Percentiles rank a stretch among this genome's conserved stretches.
Evolutionary conservation across 176 grass and related monocot genomes (phyloP).

Genomic region (bread wheat (Triticum aestivum)): DNA sequence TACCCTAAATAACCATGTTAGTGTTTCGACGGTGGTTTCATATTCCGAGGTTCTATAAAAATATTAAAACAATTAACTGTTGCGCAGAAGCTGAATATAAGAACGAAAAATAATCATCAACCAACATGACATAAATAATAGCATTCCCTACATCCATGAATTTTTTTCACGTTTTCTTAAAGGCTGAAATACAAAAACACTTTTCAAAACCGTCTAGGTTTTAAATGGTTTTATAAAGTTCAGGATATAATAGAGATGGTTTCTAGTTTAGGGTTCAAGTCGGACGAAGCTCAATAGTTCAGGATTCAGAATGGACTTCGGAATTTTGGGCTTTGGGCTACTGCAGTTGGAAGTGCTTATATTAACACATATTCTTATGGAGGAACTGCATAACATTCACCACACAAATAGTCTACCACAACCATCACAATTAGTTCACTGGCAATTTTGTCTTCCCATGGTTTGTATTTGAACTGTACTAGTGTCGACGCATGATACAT

Average conservation of each 20-base stretch:
- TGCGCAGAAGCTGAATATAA: background rate
- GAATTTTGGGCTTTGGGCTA: background rate
- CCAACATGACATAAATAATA: background rate
- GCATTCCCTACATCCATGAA: background rate
- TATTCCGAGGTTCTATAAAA: background rate
- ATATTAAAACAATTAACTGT: background rate
- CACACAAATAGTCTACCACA: background rate
- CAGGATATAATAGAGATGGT: background rate
- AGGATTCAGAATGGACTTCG: background rate
- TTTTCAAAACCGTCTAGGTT: background rate
- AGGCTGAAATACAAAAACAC: background rate
- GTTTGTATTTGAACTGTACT: background rate
- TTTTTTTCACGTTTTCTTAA: background rate
- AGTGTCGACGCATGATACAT: background rate
- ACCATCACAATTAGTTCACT: background rate
- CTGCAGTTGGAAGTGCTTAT: background rate
- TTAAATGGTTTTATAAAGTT: background rate
- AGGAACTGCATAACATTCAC: background rate
- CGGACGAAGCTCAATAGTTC: background rate
- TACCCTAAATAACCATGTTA: background rate
- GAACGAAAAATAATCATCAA: background rate
- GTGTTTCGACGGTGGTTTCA: background rate
- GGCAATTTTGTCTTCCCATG: background rate
- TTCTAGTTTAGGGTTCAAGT: background rate
- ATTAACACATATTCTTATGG: background rate